Evolutionary conservation across 345 rosid genomes (phyloP), one percentile per base, ranked within the genome.

Genomic region (Isatis tinctoria): DNA sequence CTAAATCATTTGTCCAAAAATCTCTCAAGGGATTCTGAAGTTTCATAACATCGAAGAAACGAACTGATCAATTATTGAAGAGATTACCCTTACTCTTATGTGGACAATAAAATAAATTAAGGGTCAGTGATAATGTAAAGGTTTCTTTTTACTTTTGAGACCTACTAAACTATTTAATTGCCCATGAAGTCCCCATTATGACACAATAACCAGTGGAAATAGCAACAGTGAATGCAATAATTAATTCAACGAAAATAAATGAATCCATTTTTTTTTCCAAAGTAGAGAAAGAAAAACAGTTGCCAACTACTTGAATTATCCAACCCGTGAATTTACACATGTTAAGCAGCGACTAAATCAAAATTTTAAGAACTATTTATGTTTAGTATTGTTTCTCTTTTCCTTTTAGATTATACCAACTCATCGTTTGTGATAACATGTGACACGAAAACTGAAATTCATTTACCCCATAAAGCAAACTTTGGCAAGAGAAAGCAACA

Each of bases 101-200:
- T 24, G 45, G 27, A 33, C 16, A 3, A 0, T 45, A 59, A n/a
- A 3, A 59, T 18, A 13, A 52, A 39, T 10, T 8, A 61, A 37
- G 41, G 62, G n/a, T 28, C 20, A 32, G 5, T 26, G 32, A 20
- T 39, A 30, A 51, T 37, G 54, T 59, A 59, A 60, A 74, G 78
- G 37, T 59, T n/a, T 60, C 7, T 13, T 37, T 59, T 10, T 10
- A 59, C 54, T 59, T 74, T 67, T 49, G 60, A 49, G 61, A 75
- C 62, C 61, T 67, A 74, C 49, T 60, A 74, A 60, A 74, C 68
- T 59, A 60, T 67, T 67, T 8, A n/a, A 8, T 67, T 40, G 16
- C 78, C 74, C 74, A 68, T 75, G 53, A 75, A 40, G 68, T 58
- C 18, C 73, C 32, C 73, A 30, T 37, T 67, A 44, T 48, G 62